A percentile compares a stretch with the other conserved stretches of the same genome.
Conservation (phyloP, 345 rosid genomes). For the Syzygium aromaticum region DNA sequence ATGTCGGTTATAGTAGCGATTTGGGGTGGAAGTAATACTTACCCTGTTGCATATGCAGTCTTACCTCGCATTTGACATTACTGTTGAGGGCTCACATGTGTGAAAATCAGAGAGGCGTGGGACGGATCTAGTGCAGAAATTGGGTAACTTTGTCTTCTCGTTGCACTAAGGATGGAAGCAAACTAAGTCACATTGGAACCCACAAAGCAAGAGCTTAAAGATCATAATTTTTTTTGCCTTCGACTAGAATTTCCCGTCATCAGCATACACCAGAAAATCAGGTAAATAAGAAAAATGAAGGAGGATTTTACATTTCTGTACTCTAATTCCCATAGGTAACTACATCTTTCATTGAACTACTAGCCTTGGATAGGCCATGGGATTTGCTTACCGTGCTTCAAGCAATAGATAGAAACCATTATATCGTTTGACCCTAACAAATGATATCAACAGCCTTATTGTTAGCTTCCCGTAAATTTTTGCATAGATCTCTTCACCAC, state of each 20-base stretch:
- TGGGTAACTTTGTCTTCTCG: neutral
- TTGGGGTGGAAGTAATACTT: neutral
- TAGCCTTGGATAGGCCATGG: neutral
- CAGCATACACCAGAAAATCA: neutral
- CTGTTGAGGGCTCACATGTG: conserved; percentile 3
- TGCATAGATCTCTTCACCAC: neutral
- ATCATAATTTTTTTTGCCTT: neutral
- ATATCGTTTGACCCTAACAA: neutral
- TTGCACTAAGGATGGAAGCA: neutral
- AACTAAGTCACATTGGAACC: neutral
- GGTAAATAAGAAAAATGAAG: neutral
- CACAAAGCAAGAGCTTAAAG: neutral
- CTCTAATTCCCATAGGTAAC: neutral
- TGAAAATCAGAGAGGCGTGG: neutral
- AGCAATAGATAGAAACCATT: neutral
- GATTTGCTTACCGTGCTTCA: neutral
- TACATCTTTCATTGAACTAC: neutral
- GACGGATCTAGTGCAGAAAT: neutral
- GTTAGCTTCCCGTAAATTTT: neutral
- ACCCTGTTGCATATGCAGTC: neutral
- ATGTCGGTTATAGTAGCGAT: neutral
- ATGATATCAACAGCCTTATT: neutral
- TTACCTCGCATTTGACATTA: neutral
- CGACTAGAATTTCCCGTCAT: neutral
- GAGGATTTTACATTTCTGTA: neutral